These are phyloP conservation scores for Penicillium sp. DNA, from an alignment of 2,329 filamentous ascomycete species.

Conservation along the genomic window DNA sequence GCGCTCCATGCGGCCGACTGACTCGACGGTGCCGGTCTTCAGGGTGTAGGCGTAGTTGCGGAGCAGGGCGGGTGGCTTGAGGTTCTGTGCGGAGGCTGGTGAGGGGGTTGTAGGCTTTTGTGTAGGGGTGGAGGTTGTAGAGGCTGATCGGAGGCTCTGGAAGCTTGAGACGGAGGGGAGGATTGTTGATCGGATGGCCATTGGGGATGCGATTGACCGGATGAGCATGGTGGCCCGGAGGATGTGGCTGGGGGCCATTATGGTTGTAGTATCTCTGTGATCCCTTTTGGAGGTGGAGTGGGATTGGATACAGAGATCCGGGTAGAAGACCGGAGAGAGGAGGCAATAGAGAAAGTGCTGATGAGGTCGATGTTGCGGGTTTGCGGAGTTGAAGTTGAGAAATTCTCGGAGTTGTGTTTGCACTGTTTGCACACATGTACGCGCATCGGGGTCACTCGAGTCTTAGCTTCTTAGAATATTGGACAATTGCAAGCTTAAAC, in stretches of 20 bases:
- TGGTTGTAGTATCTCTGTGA: not conserved
- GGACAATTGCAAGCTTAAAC: too few relatives aligned
- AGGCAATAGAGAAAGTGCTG: not conserved
- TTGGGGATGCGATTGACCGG: conserved; percentile 27
- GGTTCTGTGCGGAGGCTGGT: conserved; percentile 7
- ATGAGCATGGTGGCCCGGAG: conserved; percentile 35
- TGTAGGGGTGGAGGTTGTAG: conserved; percentile 11
- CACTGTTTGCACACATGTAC: conserved; percentile 29
- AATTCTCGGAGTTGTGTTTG: conserved; percentile 33
- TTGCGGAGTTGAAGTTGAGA: conserved; percentile 26
- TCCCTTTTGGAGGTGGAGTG: not conserved
- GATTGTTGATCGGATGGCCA: conserved; percentile 25
- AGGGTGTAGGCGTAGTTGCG: conserved; percentile 37
- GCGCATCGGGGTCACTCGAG: too few relatives aligned
- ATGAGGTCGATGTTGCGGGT: not conserved
- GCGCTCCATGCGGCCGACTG: conserved; percentile 43
- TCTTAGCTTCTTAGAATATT: too few relatives aligned
- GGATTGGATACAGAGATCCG: not conserved
- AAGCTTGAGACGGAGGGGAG: conserved; percentile 18
- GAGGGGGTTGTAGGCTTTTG: conserved; percentile 12
- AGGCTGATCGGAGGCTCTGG: conserved; percentile 20
- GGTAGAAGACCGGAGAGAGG: not conserved
- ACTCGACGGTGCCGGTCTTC: conserved; percentile 42
- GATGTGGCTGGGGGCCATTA: conserved; percentile 32
- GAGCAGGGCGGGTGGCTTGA: conserved; percentile 28